Evolutionary conservation across 805 yeast species (phyloP).

Genomic region (Candida maris): DNA sequence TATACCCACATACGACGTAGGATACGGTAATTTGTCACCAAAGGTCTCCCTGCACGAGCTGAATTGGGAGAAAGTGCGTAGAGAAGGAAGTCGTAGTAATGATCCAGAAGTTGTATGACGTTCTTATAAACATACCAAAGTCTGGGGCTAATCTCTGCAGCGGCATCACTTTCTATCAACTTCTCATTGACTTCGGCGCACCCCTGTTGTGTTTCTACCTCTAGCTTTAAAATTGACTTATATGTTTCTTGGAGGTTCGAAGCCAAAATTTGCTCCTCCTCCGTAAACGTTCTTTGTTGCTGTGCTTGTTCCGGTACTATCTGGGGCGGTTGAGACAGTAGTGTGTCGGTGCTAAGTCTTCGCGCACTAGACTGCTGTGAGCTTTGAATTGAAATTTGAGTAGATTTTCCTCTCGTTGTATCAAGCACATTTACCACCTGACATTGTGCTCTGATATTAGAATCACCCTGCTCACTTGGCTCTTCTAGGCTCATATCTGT

Average conservation of each 20-base stretch:
- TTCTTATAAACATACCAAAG: slow-evolving; percentile 70
- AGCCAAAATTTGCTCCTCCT: slow-evolving; percentile 64
- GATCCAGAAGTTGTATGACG: slow-evolving; percentile 61
- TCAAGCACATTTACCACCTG: slow-evolving; percentile 14
- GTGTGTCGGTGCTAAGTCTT: slow-evolving; percentile 27
- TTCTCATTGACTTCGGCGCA: slow-evolving; percentile 57
- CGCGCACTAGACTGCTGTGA: slow-evolving; percentile 7
- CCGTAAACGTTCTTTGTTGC: slow-evolving; percentile 34
- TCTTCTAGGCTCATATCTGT: slow-evolving; percentile 25
- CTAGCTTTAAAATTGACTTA: slow-evolving; percentile 62
- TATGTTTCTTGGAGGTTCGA: slow-evolving; percentile 72
- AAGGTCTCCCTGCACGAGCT: slow-evolving; percentile 71
- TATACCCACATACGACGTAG: slow-evolving; percentile 83
- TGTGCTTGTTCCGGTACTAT: slow-evolving; percentile 11
- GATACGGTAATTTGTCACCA: slow-evolving; percentile 72
- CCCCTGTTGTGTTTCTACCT: slow-evolving; percentile 65
- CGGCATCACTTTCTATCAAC: slow-evolving; percentile 42
- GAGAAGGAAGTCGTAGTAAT: slow-evolving; percentile 67
- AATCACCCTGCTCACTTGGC: slow-evolving; percentile 24
- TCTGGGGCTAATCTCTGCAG: slow-evolving; percentile 52
- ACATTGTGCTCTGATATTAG: slow-evolving; percentile 2
- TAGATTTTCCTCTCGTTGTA: slow-evolving; percentile 16
- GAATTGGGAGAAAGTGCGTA: slow-evolving; percentile 65
- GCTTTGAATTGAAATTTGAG: slow-evolving; percentile 7
- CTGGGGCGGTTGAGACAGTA: slow-evolving; percentile 21